Evolutionary conservation across 805 yeast genomes (phyloP), one percentile per base, ranked within the genome.

Genomic region (Kodamaea leandrae): DNA sequence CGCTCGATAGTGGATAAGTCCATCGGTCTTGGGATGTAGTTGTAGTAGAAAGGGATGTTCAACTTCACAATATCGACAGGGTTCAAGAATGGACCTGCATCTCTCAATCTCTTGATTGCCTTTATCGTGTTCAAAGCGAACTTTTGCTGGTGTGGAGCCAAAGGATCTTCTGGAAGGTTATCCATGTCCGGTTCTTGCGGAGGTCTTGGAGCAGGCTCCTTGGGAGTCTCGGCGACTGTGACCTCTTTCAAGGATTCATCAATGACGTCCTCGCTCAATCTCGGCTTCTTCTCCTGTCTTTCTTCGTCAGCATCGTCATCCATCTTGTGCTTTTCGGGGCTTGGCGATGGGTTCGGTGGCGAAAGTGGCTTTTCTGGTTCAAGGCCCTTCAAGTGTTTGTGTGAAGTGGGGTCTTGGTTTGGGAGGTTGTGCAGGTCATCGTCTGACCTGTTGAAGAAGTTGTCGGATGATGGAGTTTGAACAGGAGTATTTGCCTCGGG

Each of bases 51-150:
- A 3, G 99, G 99, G 42, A 93, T 86, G 55, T 90, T 88, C 46
- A 88, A 77, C 58, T 86, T 88, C 36, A 84, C 82, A 3, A 78
- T 85, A 60, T 93, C 98, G 15, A 93, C 99, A 0, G 99, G 99
- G 38, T 71, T 78, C 33, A 87, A 58, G 58, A 93, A 93, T 2
- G 98, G 98, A 12, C 73, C 79, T 1, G 98, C 95, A 64, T 93
- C 99, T 62, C 89, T 87, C 55, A 91, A 74, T 47, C 98, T 72
- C 61, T 86, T 88, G 47, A 93, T 83, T 9, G 95, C 90, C 54
- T 90, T 86, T 37, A 93, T 73, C 2, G 90, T 78, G 47, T 86
- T 84, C 14, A 78, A 51, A 1, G 91, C 87, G 56, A 83, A 90
- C 55, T 83, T 84, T 52, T 77, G 75, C 64, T 93, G 98, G 63